These are phyloP conservation scores for Coemansia javaensis DNA, from an alignment of 192 early-diverging fungal species.

Conservation along the genomic window DNA sequence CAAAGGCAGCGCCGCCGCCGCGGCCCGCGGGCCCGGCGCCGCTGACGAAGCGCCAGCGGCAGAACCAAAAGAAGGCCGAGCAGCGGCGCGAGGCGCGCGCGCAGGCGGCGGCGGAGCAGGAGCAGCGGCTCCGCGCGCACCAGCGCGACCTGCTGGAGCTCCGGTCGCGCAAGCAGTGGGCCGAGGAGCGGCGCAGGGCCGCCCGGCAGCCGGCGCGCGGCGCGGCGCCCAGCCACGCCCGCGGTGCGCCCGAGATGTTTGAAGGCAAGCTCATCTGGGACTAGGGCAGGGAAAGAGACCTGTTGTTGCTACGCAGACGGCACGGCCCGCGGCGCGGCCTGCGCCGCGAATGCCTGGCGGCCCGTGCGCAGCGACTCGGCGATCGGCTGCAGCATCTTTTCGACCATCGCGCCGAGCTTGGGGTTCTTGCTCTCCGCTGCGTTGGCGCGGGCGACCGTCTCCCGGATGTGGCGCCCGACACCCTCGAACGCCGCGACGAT, in stretches of 20 bases:
- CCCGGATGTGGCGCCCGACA: constrained; percentile 26
- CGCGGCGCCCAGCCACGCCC: constrained; percentile 4
- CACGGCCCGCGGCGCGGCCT: neutral
- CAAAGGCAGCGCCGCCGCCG: neutral
- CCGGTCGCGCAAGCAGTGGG: constrained; percentile 42
- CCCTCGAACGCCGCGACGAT: constrained; percentile 33
- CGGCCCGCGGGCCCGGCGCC: constrained; percentile 13
- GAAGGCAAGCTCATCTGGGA: constrained; percentile 46
- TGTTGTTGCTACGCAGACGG: too few species aligned
- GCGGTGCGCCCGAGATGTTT: constrained; percentile 9
- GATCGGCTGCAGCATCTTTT: constrained; percentile 48
- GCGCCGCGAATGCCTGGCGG: constrained; percentile 17
- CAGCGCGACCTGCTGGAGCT: constrained; percentile 46
- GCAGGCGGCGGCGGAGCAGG: constrained; percentile 50
- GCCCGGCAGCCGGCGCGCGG: neutral
- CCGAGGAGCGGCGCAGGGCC: constrained; percentile 12
- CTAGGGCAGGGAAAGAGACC: neutral
- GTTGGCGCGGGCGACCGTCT: constrained; percentile 30
- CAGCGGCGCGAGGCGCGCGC: constrained; percentile 56
- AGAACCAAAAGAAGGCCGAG: constrained; percentile 55
- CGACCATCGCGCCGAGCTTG: constrained; percentile 20
- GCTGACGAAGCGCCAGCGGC: constrained; percentile 60
- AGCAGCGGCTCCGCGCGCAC: constrained; percentile 55
- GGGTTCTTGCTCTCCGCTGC: constrained; percentile 26
- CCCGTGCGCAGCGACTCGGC: constrained; percentile 24